A percentile compares a stretch with the other conserved stretches of the same genome.
phyloP scores from a whole-genome alignment of 768 basidiomycete species.

The Leucosporidium scottii region DNA sequence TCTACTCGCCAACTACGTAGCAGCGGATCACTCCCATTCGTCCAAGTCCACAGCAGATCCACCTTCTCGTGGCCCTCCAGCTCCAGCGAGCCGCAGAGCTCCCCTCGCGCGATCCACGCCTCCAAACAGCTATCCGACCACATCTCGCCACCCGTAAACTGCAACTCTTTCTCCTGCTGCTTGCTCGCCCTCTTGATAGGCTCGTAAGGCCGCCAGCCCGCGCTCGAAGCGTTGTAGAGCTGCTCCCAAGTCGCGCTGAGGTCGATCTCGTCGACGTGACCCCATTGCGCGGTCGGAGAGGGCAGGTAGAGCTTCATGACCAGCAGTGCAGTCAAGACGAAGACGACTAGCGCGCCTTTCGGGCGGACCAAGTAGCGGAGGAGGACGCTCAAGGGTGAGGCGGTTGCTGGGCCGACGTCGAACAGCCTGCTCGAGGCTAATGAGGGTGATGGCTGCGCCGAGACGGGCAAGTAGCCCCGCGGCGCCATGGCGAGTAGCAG shows the following conservation, averaged over 20 bases:
- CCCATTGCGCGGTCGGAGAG: background rate
- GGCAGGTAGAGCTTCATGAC: background rate
- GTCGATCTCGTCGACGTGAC: background rate
- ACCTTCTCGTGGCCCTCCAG: background rate
- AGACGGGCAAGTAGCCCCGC: too few relatives aligned
- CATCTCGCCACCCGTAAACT: constrained; percentile 3
- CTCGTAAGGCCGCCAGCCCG: background rate
- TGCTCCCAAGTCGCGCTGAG: background rate
- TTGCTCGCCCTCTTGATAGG: background rate
- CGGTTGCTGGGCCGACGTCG: too few relatives aligned
- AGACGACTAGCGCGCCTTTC: background rate
- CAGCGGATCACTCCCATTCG: constrained; percentile 30
- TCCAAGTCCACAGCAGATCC: constrained; percentile 34
- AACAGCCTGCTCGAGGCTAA: too few relatives aligned
- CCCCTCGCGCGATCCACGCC: constrained; percentile 1
- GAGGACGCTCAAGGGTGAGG: too few relatives aligned
- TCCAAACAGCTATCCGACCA: constrained; percentile 8
- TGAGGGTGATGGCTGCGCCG: too few relatives aligned
- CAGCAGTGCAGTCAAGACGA: background rate
- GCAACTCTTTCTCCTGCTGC: background rate
- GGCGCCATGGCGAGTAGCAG: too few relatives aligned
- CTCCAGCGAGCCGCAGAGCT: constrained; percentile 24
- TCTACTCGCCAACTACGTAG: constrained; percentile 8
- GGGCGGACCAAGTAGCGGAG: background rate
- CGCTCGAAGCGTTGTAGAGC: background rate